phyloP scores from a whole-genome alignment of 2,329 filamentous ascomycete species.

The Ophiocordyceps robertsii region DNA sequence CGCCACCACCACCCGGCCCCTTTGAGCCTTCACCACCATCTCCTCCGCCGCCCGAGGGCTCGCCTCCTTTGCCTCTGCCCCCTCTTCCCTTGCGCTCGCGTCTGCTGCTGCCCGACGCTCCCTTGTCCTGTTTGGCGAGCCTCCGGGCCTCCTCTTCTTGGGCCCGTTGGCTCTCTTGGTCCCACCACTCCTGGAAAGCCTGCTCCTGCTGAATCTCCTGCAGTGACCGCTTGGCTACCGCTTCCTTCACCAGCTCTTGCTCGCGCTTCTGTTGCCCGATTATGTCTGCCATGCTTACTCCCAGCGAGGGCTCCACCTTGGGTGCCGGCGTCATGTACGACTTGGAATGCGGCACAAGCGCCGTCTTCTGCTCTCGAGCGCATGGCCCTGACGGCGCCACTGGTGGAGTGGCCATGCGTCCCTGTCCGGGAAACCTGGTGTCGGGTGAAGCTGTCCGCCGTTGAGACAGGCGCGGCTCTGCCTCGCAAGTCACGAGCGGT shows the following conservation, averaged over 20 bases:
- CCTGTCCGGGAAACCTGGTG: slow-evolving; percentile 48
- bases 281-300: slow-evolving; percentile 75
- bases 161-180: slow-evolving; percentile 63
- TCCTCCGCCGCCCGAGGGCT: background rate
- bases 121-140: slow-evolving; percentile 25
- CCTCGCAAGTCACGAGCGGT: slow-evolving; percentile 28
- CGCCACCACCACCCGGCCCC: background rate
- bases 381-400: slow-evolving; percentile 12
- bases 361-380: slow-evolving; percentile 20
- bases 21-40: slow-evolving; percentile 7
- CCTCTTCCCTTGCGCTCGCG: slow-evolving; percentile 14
- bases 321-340: slow-evolving; percentile 43
- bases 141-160: slow-evolving; percentile 45
- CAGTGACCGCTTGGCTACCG: slow-evolving; percentile 73
- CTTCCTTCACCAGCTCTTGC: slow-evolving; percentile 70
- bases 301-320: slow-evolving; percentile 49
- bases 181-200: slow-evolving; percentile 95
- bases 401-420: slow-evolving; percentile 22
- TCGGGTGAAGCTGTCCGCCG: slow-evolving; percentile 45
- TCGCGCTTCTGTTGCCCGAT: slow-evolving; percentile 76
- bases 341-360: slow-evolving; percentile 45
- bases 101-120: slow-evolving; percentile 12
- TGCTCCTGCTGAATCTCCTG: slow-evolving; percentile 96
- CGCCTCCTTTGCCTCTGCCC: slow-evolving; percentile 12
- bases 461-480: slow-evolving; percentile 22